Evolutionary conservation across 2,329 filamentous ascomycete species (phyloP).

Genomic region (Aspergillus awamori): DNA sequence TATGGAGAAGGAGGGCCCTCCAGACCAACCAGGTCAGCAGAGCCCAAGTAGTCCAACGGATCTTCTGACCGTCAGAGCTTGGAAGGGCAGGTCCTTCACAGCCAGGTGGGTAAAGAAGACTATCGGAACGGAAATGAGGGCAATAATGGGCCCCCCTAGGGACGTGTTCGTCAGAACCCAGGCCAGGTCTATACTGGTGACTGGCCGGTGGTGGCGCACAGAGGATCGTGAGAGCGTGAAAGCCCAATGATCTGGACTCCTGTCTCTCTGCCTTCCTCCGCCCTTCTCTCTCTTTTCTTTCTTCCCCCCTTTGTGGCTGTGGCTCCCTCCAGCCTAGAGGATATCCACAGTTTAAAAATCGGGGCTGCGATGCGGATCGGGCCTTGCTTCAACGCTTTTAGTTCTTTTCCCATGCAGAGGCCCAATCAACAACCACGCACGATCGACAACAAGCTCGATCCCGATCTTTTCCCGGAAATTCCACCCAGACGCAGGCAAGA

Average conservation of each 20-base stretch:
- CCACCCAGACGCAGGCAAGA: background rate
- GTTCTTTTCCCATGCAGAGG: background rate
- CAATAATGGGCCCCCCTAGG: slow-evolving; percentile 11
- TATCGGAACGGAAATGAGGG: slow-evolving; percentile 18
- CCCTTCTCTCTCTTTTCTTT: background rate
- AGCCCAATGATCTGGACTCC: background rate
- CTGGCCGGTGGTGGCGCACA: slow-evolving; percentile 8
- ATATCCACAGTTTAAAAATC: slow-evolving; percentile 9
- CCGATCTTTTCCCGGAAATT: background rate
- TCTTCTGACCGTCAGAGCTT: slow-evolving; percentile 9
- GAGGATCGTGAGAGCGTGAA: background rate
- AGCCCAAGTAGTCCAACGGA: slow-evolving; percentile 11
- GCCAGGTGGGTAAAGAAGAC: slow-evolving; percentile 17
- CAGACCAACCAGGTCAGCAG: slow-evolving; percentile 11
- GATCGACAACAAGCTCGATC: slow-evolving; percentile 8
- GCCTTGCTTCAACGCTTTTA: slow-evolving; percentile 10
- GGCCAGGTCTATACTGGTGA: slow-evolving; percentile 6
- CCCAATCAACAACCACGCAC: slow-evolving; percentile 7
- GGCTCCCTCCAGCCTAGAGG: slow-evolving; percentile 4
- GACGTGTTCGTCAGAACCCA: slow-evolving; percentile 12
- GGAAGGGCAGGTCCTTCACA: slow-evolving; percentile 18
- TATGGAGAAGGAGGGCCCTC: slow-evolving; percentile 18
- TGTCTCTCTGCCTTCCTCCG: background rate
- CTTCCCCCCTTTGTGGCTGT: slow-evolving; percentile 4
- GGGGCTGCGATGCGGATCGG: slow-evolving; percentile 11